Base-by-base conservation (phyloP, 2,329 filamentous ascomycete genomes). In the Diaporthe sp. region DNA sequence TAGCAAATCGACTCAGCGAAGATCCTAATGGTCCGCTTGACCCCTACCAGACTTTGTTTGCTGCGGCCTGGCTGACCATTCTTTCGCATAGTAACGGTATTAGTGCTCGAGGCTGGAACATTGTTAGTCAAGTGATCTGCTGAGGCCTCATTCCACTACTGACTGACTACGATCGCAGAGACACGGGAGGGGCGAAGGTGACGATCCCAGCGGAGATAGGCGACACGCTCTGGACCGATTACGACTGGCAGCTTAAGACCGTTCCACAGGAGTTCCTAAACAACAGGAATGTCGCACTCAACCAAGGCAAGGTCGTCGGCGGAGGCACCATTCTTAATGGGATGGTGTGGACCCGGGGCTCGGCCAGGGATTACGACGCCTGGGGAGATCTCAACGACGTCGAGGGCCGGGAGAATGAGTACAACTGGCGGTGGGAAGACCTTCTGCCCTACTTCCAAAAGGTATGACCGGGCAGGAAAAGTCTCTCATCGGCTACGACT, bases 371-470 rank as follows among this genome's bases (percentile, higher is more conserved):
- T 75, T 87, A 85, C 69, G 83, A 87, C 59, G 82, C 83, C 31
- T 87, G 86, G 86, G 84, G 83, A 72, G 81, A 81, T 4, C 79
- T 88, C 6, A 85, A 85, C 0, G 86, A 85, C 61, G 79, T 81
- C 0, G 84, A 82, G 22, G 53, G 39, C 15, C 37, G 42, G 55
- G 17, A 34, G 22, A 70, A 49, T 10, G 17, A 25, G 15, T 68
- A 76, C 2, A 74, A 78, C 7, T 87, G 86, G 86, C 83, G 84
- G 25, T 87, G 85, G 84, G 77, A 84, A 1, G 82, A 81, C 31
- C 79, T 91, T 15, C 79, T 87, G 1, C 87, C 86, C 0, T 90
- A 89, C 77, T 87, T 90, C 77, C 82, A 83, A 39, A 89, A 89
- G 82, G 86, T 86, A 44, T 69, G 42, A 49, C 4, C 4, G 7